Evolutionary conservation across 805 yeast species (phyloP).

Genomic region (Maudiozyma turicensis): DNA sequence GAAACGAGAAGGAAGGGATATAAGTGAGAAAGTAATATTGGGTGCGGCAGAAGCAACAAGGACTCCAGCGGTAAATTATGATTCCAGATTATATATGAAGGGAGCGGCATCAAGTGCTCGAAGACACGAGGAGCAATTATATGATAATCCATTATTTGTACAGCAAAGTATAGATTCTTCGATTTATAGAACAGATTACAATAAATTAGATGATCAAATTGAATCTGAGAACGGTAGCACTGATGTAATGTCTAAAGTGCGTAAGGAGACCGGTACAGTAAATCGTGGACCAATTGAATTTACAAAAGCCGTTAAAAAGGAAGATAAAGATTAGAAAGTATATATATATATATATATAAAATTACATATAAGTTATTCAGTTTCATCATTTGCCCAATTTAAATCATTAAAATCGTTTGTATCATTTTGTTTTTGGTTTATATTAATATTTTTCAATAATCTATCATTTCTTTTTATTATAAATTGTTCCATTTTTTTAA

Average conservation of each 20-base stretch:
- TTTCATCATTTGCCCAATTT: neutral
- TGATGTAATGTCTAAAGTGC: slow-evolving; percentile 3
- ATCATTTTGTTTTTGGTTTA: too few relatives aligned
- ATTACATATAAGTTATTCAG: neutral
- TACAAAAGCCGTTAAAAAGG: slow-evolving; percentile 21
- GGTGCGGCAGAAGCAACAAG: slow-evolving; percentile 37
- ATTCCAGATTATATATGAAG: slow-evolving; percentile 46
- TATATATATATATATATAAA: neutral
- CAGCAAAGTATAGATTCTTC: slow-evolving; percentile 39
- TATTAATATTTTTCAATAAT: slow-evolving; percentile 5
- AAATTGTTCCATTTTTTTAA: slow-evolving; percentile 67
- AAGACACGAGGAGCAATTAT: slow-evolving; percentile 40
- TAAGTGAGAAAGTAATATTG: slow-evolving; percentile 46
- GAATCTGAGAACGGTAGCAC: slow-evolving; percentile 11
- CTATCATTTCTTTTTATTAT: slow-evolving; percentile 41
- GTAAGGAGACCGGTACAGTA: neutral
- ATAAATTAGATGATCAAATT: slow-evolving; percentile 15
- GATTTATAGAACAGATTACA: slow-evolving; percentile 37
- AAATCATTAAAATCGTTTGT: slow-evolving; percentile 9
- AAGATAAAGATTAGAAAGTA: neutral
- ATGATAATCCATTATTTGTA: slow-evolving; percentile 50
- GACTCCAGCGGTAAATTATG: slow-evolving; percentile 39
- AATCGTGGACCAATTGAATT: slow-evolving; percentile 39
- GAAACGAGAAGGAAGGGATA: slow-evolving; percentile 37
- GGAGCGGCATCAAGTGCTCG: slow-evolving; percentile 32